Evolutionary conservation across 2,329 filamentous ascomycete genomes (phyloP).

Genomic region (Nothomitra cinnamomea): DNA sequence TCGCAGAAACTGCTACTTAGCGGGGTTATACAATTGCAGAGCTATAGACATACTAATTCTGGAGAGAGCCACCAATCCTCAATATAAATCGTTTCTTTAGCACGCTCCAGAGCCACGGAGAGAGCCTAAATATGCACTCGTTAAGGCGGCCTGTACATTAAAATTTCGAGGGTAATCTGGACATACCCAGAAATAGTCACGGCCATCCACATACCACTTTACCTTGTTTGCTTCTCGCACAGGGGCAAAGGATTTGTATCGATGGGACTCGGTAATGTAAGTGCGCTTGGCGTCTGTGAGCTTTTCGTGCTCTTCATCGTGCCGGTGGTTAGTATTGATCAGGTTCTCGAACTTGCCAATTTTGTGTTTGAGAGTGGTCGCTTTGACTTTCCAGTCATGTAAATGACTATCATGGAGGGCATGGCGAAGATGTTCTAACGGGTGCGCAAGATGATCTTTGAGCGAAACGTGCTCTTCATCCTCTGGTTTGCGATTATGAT

Average conservation of each 20-base stretch:
- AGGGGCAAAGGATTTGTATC: slow-evolving; percentile 83
- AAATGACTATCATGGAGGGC: slow-evolving; percentile 17
- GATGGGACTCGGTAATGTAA: slow-evolving; percentile 52
- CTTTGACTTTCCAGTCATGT: slow-evolving; percentile 15
- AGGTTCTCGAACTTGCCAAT: slow-evolving; percentile 5
- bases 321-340: slow-evolving; percentile 68
- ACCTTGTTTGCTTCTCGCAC: slow-evolving; percentile 69
- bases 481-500: neutral
- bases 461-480: slow-evolving; percentile 6
- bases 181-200: slow-evolving; percentile 74
- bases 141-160: neutral
- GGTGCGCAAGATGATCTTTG: slow-evolving; percentile 32
- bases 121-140: slow-evolving; percentile 37
- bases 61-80: slow-evolving; percentile 94
- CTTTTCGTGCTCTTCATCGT: slow-evolving; percentile 85
- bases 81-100: slow-evolving; percentile 89
- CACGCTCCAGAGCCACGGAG: slow-evolving; percentile 72
- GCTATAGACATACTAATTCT: slow-evolving; percentile 32
- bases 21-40: neutral
- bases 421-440: slow-evolving; percentile 24
- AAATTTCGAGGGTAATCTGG: slow-evolving; percentile 4
- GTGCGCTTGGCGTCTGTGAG: slow-evolving; percentile 65
- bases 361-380: neutral
- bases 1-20: slow-evolving; percentile 42
- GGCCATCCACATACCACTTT: slow-evolving; percentile 95